phyloP scores from a whole-genome alignment of 164 flowering plant genomes.

The Cinnamomum micranthum region DNA sequence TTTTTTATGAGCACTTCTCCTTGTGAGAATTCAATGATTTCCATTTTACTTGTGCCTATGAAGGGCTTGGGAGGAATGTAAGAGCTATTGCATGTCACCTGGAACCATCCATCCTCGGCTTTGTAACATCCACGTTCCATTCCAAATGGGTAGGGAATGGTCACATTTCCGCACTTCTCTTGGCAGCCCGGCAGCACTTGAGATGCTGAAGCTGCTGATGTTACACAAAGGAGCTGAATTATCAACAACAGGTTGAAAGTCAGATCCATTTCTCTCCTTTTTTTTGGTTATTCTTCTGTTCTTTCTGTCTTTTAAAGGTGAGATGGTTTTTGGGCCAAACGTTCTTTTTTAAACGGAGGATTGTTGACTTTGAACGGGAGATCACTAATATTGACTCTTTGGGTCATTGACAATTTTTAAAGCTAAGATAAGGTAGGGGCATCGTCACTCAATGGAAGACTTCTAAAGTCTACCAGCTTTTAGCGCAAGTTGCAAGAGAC shows the following conservation, averaged over 20 bases:
- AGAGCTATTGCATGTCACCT: neutral
- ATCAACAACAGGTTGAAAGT: neutral
- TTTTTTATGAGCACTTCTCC: neutral
- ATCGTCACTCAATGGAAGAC: too few species aligned
- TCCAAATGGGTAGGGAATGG: conserved; percentile 1
- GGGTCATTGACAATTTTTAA: too few species aligned
- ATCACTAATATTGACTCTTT: too few species aligned
- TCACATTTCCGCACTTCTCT: neutral
- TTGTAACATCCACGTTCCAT: neutral
- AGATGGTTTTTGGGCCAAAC: too few species aligned
- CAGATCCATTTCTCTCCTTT: neutral
- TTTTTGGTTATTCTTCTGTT: too few species aligned
- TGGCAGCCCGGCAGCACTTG: conserved; percentile 2
- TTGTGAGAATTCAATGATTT: conserved; percentile 4
- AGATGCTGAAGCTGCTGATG: neutral
- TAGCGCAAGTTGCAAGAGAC: too few species aligned
- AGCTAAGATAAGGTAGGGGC: too few species aligned
- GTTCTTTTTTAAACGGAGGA: too few species aligned
- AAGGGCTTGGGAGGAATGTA: conserved; percentile 6
- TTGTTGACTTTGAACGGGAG: too few species aligned
- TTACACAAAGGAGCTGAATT: neutral
- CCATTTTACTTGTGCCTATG: neutral
- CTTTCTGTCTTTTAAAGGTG: too few species aligned
- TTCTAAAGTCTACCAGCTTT: too few species aligned
- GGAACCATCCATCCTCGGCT: neutral